Base-by-base conservation (phyloP, 1,139 yeast species). In the Groenewaldozyma sp. region DNA sequence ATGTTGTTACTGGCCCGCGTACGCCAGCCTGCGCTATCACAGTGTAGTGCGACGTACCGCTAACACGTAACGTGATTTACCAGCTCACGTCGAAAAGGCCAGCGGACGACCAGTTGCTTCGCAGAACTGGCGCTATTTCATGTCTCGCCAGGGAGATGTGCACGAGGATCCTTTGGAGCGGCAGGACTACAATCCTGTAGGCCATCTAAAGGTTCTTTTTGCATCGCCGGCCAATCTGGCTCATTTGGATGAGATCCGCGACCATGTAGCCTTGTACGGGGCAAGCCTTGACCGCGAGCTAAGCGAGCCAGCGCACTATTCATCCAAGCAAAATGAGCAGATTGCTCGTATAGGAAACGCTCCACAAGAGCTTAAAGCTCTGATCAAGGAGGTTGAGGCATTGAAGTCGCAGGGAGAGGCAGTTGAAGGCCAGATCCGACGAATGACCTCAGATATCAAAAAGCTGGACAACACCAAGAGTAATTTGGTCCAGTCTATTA, bases 401-500 rank as follows among this genome's bases (percentile, higher is more conserved):
- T 73, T 83, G 16, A 65, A 68, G 38, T 49, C 53, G 2, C 61
- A 77, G 32, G 76, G 87, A 0, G 54, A 59, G 2, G 56, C 65
- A 5, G 81, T 94, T 0, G 88, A 82, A 44, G 52, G 61, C 4
- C 71, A 78, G 2, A 86, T 88, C 40, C 67, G 78, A 7, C 61
- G 59, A 10, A 81, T 86, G 73, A 88, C 96, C 0, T 67, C 74
- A 4, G 82, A 80, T 36, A 87, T 93, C 43, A 82, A 84, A 50
- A 67, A 71, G 28, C 67, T 91, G 44, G 98, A 91, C 59, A 74
- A 73, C 39, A 78, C 87, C 34, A 93, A 91, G 64, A 76, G 75
- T 56, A 91, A 91, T 56, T 65, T 91, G 39, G 88, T 86, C 2
- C 68, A 76, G 27, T 76, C 93, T 11, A 83, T 91, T 82, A 86